These are phyloP conservation scores for Sanghuangporus weigelae DNA, from an alignment of 1,284 basidiomycete genomes.

Conservation along the genomic window DNA sequence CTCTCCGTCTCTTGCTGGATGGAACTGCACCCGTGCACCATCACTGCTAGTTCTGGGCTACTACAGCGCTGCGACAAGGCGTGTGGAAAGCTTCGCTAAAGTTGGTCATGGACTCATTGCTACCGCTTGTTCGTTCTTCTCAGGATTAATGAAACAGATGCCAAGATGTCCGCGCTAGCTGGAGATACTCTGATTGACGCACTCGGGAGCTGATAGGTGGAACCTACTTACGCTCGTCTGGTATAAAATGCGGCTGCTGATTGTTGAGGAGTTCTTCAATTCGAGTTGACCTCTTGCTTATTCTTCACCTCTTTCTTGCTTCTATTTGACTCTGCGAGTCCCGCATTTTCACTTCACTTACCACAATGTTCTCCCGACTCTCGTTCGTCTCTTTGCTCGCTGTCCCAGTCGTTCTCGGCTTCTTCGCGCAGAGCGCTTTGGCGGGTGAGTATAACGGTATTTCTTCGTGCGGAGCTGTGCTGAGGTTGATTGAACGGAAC, in stretches of 20 bases:
- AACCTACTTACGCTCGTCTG: background rate
- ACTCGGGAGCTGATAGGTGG: no score
- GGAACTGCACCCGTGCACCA: background rate
- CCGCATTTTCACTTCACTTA: background rate
- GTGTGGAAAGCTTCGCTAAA: no score
- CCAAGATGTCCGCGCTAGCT: background rate
- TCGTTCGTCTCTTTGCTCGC: conserved; percentile 6
- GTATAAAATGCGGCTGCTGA: conserved; percentile 3
- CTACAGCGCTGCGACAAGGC: no score
- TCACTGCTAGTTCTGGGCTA: no score
- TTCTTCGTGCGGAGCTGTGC: background rate
- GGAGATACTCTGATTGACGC: background rate
- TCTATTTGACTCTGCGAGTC: conserved; percentile 11
- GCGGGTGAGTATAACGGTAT: background rate
- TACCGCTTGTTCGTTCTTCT: background rate
- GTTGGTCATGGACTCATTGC: background rate
- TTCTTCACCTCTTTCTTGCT: background rate
- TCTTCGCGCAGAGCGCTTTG: background rate
- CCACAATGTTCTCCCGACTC: conserved; percentile 1
- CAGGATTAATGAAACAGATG: background rate
- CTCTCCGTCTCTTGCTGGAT: background rate
- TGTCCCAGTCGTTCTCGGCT: conserved; percentile 2
- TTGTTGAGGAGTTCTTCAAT: background rate
- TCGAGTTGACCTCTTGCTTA: conserved; percentile 19
- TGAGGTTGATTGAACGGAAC: no score